A percentile compares a stretch with the other conserved stretches of the same genome.
Evolutionary conservation across 2,329 filamentous ascomycete genomes (phyloP).

Genomic region (Diaporthe ampelina): DNA sequence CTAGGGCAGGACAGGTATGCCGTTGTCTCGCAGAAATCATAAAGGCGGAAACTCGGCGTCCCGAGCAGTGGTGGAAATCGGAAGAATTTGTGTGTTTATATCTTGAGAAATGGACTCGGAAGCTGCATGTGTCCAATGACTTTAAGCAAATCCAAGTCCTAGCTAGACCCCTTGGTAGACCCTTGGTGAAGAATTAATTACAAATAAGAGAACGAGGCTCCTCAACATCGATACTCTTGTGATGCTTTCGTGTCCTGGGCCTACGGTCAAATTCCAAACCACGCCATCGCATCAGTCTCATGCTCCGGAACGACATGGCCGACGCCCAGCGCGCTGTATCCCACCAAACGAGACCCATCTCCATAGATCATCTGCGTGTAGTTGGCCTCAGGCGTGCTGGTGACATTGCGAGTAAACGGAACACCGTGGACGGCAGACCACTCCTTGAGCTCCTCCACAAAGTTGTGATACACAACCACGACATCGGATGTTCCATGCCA

Average conservation of each 20-base stretch:
- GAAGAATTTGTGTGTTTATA: too few species aligned
- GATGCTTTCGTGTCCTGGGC: not conserved
- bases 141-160: too few species aligned
- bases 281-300: not conserved
- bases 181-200: not conserved
- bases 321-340: conserved; percentile 11
- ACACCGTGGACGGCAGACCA: conserved; percentile 66
- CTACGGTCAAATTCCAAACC: conserved; percentile 11
- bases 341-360: not conserved
- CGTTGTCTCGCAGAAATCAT: too few species aligned
- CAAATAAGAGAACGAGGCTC: not conserved
- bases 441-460: conserved; percentile 69
- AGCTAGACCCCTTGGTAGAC: not conserved
- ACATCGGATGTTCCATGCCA: conserved; percentile 69
- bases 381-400: not conserved
- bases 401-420: conserved; percentile 28
- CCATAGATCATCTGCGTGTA: conserved; percentile 26
- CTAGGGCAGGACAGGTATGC: too few species aligned
- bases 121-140: too few species aligned
- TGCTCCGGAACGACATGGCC: not conserved
- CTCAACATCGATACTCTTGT: not conserved
- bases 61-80: too few species aligned
- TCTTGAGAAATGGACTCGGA: too few species aligned
- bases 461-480: conserved; percentile 66
- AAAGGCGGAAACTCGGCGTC: too few species aligned